Conservation (phyloP, 495 filamentous ascomycete species). For the Astrothelium macrocarpum region DNA sequence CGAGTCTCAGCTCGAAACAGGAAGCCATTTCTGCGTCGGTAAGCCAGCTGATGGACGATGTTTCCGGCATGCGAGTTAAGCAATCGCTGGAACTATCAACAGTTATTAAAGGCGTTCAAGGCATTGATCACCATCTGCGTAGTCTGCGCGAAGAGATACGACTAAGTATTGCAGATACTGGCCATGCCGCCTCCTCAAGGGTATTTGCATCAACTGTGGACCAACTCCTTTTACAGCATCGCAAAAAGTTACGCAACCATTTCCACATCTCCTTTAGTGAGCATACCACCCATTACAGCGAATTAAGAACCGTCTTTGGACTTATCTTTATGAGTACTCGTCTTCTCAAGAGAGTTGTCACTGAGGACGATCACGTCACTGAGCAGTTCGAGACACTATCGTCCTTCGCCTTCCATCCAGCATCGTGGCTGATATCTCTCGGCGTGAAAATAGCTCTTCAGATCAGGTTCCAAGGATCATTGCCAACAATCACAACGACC, state of each 20-base stretch:
- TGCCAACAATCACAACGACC: conserved; percentile 5
- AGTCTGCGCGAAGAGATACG: not conserved
- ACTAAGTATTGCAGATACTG: conserved; percentile 7
- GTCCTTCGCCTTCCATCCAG: conserved; percentile 6
- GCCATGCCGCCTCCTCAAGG: conserved; percentile 1
- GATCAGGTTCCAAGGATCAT: not conserved
- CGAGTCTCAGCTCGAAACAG: conserved; percentile 1
- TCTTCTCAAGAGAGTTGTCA: conserved; percentile 7
- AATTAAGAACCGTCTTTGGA: not conserved
- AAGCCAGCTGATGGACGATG: conserved; percentile 3
- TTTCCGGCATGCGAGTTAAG: conserved; percentile 3
- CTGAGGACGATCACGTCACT: conserved; percentile 3
- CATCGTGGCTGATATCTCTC: conserved; percentile 6
- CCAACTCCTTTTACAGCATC: conserved; percentile 5
- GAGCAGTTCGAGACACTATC: conserved; percentile 2
- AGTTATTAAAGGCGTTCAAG: conserved; percentile 1
- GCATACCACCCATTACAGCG: conserved; percentile 4
- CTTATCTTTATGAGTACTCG: conserved; percentile 2
- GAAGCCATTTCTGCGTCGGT: not conserved
- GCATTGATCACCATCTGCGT: conserved; percentile 4
- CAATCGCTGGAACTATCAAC: conserved; percentile 6
- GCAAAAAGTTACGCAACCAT: conserved; percentile 3
- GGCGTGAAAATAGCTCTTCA: conserved; percentile 4
- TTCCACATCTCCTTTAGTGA: conserved; percentile 5
- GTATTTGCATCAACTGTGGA: not conserved